Evolutionary conservation across 768 basidiomycete species (phyloP).

Genomic region (Pleurotus eryngii): DNA sequence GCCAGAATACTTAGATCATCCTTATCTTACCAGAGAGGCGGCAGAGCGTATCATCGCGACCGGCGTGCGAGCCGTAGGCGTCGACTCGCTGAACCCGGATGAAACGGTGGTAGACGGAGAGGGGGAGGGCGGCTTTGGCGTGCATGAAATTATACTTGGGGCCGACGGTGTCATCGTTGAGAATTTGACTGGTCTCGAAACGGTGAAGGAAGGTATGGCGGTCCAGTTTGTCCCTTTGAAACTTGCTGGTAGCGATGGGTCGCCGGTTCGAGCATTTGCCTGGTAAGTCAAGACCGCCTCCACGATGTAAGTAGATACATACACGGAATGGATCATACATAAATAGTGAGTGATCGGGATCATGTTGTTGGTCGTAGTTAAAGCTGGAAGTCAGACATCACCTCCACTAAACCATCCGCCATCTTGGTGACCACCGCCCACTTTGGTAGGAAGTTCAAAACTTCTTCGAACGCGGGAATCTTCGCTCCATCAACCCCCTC

Average conservation of each 20-base stretch:
- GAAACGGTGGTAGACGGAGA: conserved; percentile 44
- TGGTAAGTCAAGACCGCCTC: conserved; percentile 20
- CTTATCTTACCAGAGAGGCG: conserved; percentile 54
- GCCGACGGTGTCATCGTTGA: conserved; percentile 65
- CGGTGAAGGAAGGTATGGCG: conserved; percentile 32
- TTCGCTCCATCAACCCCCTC: conserved; percentile 19
- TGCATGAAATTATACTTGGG: conserved; percentile 61
- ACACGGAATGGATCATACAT: neutral
- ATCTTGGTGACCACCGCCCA: conserved; percentile 47
- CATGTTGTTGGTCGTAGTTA: conserved; percentile 13
- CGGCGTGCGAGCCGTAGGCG: conserved; percentile 56
- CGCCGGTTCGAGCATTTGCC: conserved; percentile 70
- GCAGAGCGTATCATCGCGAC: conserved; percentile 44
- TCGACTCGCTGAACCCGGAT: conserved; percentile 69
- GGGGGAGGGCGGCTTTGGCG: conserved; percentile 40
- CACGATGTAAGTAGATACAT: neutral
- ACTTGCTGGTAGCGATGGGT: conserved; percentile 59
- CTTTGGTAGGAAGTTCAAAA: conserved; percentile 43
- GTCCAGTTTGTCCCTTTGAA: conserved; percentile 60
- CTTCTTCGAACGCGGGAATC: conserved; percentile 54
- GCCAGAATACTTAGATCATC: conserved; percentile 55
- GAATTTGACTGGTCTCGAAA: conserved; percentile 58
- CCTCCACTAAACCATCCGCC: conserved; percentile 43
- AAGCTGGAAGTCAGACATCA: conserved; percentile 28
- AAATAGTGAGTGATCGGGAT: neutral